phyloP scores from a whole-genome alignment of 257 asterid genomes.

The Solanum commersonii region DNA sequence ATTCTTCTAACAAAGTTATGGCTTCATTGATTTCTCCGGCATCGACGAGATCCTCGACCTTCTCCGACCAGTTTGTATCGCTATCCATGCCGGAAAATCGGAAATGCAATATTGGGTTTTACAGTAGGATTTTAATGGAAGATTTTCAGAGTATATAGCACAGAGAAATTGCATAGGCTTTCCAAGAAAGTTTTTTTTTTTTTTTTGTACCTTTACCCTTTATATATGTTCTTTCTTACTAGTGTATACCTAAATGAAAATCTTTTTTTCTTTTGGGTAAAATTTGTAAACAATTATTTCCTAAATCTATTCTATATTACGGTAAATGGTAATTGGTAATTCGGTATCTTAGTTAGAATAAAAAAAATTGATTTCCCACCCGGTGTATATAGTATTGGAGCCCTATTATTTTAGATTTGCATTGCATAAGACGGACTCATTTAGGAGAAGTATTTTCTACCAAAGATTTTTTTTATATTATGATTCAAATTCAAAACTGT shows the following conservation, averaged over 20 bases:
- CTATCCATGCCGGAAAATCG: background rate
- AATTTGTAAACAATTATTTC: background rate
- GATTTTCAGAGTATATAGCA: background rate
- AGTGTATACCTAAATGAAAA: background rate
- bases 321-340: too few relatives aligned
- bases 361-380: background rate
- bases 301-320: background rate
- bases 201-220: background rate
- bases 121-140: background rate
- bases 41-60: slow-evolving; percentile 55
- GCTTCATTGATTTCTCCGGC: slow-evolving; percentile 52
- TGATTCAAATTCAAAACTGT: too few relatives aligned
- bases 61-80: slow-evolving; percentile 57
- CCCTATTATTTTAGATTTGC: too few relatives aligned
- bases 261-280: background rate
- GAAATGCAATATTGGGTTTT: background rate
- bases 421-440: too few relatives aligned
- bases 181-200: background rate
- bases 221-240: background rate
- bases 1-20: slow-evolving; percentile 43
- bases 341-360: too few relatives aligned
- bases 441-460: rapidly evolving
- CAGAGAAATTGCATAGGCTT: background rate
- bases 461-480: too few relatives aligned
- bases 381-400: too few relatives aligned